phyloP scores from a whole-genome alignment of 1,284 basidiomycete genomes.

The Amylostereum chailletii region DNA sequence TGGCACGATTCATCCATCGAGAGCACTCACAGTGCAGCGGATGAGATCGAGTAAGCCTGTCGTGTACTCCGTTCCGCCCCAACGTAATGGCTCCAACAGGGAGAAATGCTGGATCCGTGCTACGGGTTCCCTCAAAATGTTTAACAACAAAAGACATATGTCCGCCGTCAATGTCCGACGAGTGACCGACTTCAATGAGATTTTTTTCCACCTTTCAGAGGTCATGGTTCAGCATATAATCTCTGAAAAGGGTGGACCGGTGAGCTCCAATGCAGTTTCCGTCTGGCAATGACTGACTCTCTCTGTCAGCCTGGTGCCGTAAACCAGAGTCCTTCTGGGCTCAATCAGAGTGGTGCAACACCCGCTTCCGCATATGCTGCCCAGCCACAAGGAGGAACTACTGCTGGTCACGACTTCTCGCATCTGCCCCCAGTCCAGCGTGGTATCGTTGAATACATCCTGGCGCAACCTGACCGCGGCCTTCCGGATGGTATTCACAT shows the following conservation, averaged over 20 bases:
- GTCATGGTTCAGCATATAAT: slow-evolving; percentile 38
- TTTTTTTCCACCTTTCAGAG: slow-evolving; percentile 73
- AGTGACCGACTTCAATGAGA: slow-evolving; percentile 70
- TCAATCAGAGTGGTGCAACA: slow-evolving; percentile 6
- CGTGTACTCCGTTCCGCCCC: background rate
- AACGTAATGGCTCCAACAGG: slow-evolving; percentile 28
- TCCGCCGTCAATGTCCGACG: slow-evolving; percentile 68
- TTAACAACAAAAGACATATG: slow-evolving; percentile 78
- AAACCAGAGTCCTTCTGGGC: slow-evolving; percentile 20
- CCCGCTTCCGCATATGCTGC: slow-evolving; percentile 24
- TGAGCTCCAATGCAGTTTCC: slow-evolving; percentile 17
- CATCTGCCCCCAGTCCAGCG: slow-evolving; percentile 36
- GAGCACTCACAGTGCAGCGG: slow-evolving; percentile 39
- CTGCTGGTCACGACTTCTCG: slow-evolving; percentile 24
- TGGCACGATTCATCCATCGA: slow-evolving; percentile 74
- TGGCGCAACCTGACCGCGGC: slow-evolving; percentile 20
- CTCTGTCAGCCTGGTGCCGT: slow-evolving; percentile 1
- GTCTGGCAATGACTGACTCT: slow-evolving; percentile 2
- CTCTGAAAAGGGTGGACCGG: slow-evolving; percentile 29
- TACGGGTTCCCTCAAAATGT: slow-evolving; percentile 84
- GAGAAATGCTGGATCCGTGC: slow-evolving; percentile 79
- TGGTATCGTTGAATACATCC: slow-evolving; percentile 39
- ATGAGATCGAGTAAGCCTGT: slow-evolving; percentile 37
- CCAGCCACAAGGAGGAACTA: slow-evolving; percentile 14
- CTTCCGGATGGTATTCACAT: slow-evolving; percentile 42